Conservation (phyloP, 306 rosid species). For the Vachellia pachyceras region DNA sequence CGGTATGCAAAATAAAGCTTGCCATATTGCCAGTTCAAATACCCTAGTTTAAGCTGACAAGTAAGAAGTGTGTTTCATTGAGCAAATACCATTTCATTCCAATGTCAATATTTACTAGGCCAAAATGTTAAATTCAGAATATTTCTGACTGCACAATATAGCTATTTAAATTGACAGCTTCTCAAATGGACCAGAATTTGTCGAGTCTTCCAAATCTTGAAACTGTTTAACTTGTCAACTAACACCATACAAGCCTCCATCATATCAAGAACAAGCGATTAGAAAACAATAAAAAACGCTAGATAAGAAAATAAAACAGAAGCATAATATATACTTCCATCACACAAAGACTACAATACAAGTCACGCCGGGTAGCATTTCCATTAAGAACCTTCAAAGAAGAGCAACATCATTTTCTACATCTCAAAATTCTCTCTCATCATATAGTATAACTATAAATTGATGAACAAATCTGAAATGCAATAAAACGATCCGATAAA, state of each 20-base stretch:
- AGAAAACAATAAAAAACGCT: background rate
- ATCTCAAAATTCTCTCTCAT: constrained; percentile 7
- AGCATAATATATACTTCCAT: background rate
- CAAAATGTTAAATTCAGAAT: background rate
- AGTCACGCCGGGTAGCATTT: background rate
- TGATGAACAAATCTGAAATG: background rate
- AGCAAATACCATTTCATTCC: background rate
- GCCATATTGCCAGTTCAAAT: background rate
- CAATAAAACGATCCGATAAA: background rate
- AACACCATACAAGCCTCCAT: background rate
- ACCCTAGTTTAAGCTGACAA: background rate
- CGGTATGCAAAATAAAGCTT: background rate
- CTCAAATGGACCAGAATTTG: background rate
- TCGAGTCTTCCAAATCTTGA: background rate
- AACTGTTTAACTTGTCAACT: background rate
- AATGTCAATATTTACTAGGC: background rate
- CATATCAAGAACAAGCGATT: background rate
- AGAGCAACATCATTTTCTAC: constrained; percentile 8
- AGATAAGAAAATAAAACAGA: background rate
- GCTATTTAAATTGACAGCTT: background rate
- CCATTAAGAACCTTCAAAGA: background rate
- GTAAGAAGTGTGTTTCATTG: background rate
- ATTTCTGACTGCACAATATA: background rate
- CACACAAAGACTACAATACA: background rate
- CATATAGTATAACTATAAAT: background rate